Percentiles rank a stretch among this genome's conserved stretches.
phyloP scores from a whole-genome alignment of 2,329 filamentous ascomycete species.

The Ophiostoma sp. region DNA sequence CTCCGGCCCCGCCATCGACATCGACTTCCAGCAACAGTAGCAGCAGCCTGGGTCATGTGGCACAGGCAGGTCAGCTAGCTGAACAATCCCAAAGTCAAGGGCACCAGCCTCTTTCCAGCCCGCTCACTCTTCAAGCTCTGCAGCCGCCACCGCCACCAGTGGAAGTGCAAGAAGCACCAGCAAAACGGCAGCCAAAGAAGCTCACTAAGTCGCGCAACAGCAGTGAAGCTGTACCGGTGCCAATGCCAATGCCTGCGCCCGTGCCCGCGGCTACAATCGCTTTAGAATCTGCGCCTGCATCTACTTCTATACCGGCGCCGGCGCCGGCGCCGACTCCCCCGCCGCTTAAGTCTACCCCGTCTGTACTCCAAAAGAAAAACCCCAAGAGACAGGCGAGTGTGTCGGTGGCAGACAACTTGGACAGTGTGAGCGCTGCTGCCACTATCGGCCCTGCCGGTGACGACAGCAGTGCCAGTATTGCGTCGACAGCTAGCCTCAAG shows the following conservation, averaged over 20 bases:
- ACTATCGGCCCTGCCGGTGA: background rate
- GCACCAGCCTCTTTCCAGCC: background rate
- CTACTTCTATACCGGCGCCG: too few species aligned
- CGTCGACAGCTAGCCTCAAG: background rate
- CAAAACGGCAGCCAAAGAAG: slow-evolving; percentile 39
- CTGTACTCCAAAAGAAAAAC: slow-evolving; percentile 25
- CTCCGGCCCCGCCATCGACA: background rate
- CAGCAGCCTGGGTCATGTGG: background rate
- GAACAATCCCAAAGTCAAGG: background rate
- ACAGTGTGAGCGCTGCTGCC: background rate
- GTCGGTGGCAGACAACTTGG: background rate
- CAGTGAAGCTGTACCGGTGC: slow-evolving; percentile 31
- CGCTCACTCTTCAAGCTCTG: background rate
- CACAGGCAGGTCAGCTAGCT: background rate
- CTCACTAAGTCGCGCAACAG: slow-evolving; percentile 40
- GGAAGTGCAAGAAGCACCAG: background rate
- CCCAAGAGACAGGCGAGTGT: background rate
- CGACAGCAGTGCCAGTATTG: background rate
- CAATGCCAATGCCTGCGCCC: background rate
- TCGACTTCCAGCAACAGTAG: background rate
- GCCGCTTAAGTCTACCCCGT: slow-evolving; percentile 16
- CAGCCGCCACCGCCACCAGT: background rate
- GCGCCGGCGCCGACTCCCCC: background rate
- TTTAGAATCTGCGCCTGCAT: background rate
- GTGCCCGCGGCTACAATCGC: background rate